phyloP scores from a whole-genome alignment of 306 rosid species.

The Luffa aegyptiaca region DNA sequence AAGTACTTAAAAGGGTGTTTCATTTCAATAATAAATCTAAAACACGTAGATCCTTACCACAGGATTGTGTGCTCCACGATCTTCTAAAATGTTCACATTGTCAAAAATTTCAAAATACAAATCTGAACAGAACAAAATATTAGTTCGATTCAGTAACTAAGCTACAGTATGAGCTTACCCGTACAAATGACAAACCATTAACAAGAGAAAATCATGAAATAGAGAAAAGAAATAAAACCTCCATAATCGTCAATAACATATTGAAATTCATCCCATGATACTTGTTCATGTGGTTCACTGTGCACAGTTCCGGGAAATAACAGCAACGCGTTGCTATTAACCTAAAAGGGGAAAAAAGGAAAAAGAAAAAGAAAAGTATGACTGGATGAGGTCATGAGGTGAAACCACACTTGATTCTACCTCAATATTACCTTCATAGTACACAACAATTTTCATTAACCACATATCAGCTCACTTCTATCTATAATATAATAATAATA shows the following conservation, averaged over 20 bases:
- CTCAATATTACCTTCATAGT: neutral
- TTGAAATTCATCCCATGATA: constrained; percentile 64
- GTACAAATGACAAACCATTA: neutral
- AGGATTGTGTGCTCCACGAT: constrained; percentile 55
- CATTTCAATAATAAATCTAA: neutral
- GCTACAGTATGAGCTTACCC: neutral
- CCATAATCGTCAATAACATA: constrained; percentile 66
- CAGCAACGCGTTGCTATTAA: constrained; percentile 58
- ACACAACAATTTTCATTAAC: neutral
- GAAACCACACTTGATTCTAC: neutral
- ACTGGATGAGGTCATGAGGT: neutral
- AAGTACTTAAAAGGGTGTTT: no score
- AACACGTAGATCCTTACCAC: constrained; percentile 57
- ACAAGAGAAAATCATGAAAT: neutral
- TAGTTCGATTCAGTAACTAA: neutral
- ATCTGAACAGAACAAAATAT: constrained; percentile 32
- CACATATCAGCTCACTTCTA: neutral
- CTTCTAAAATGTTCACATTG: constrained; percentile 69
- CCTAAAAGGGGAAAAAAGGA: constrained; percentile 37
- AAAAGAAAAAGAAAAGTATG: neutral
- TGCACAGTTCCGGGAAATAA: constrained; percentile 81
- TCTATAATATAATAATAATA: no score
- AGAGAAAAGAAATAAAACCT: constrained; percentile 27
- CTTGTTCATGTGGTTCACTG: constrained; percentile 81
- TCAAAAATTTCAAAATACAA: constrained; percentile 63